These are phyloP conservation scores for Starmera dryadoides DNA, from an alignment of 805 yeast species.

Conservation along the genomic window DNA sequence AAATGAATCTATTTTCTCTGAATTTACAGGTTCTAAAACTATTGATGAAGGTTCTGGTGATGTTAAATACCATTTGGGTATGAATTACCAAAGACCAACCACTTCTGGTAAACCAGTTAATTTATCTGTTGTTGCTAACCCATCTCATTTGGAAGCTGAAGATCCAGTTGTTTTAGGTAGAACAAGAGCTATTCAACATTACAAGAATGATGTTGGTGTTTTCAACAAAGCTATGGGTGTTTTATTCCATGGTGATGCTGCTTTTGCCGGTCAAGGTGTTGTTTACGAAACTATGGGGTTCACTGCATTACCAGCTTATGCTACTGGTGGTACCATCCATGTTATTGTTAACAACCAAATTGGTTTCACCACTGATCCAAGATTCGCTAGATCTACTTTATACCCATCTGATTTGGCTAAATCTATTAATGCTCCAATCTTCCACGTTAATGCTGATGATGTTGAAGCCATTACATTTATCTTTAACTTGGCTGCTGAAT, in stretches of 20 bases:
- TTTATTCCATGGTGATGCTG: conserved; percentile 97
- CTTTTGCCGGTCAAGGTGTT: conserved; percentile 98
- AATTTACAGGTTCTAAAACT: conserved; percentile 85
- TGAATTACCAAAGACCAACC: conserved; percentile 98
- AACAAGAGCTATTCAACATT: conserved; percentile 92
- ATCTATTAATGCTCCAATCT: conserved; percentile 93
- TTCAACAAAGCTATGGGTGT: conserved; percentile 86
- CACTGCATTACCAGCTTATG: conserved; percentile 84
- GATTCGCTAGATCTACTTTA: conserved; percentile 94
- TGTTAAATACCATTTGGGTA: conserved; percentile 98
- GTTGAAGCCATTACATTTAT: conserved; percentile 88
- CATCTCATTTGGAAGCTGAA: conserved; percentile 98
- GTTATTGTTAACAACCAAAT: conserved; percentile 96
- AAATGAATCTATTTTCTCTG: conserved; percentile 94
- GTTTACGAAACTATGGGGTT: conserved; percentile 98
- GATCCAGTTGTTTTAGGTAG: conserved; percentile 98
- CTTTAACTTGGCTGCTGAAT: conserved; percentile 95
- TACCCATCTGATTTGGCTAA: conserved; percentile 98
- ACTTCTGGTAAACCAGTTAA: conserved; percentile 94
- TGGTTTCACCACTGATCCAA: conserved; percentile 99
- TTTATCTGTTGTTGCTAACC: conserved; percentile 94
- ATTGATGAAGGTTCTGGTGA: conserved; percentile 98
- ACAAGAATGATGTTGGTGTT: conserved; percentile 77
- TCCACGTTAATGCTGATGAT: conserved; percentile 99
- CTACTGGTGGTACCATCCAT: conserved; percentile 98